phyloP scores from a whole-genome alignment of 2,329 filamentous ascomycete genomes.

The Fusarium metavorans region DNA sequence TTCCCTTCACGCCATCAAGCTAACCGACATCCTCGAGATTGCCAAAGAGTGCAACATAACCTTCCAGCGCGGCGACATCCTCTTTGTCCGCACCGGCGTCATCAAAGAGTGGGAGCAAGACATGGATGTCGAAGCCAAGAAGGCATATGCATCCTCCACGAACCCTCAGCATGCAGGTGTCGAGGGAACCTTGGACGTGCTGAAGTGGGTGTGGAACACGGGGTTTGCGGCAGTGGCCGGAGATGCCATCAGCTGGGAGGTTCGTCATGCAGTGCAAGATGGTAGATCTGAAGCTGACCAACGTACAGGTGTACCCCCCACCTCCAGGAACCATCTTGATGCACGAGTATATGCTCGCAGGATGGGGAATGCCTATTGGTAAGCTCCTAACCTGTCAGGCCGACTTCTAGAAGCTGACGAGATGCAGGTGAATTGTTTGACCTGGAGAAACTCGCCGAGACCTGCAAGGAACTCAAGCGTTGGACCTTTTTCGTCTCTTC shows the following conservation, averaged over 20 bases:
- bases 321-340: slow-evolving; percentile 28
- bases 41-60: slow-evolving; percentile 56
- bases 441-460: slow-evolving; percentile 53
- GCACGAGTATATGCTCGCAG: slow-evolving; percentile 61
- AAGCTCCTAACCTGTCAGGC: accelerated
- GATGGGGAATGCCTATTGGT: slow-evolving; percentile 59
- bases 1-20: slow-evolving; percentile 53
- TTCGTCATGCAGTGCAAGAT: slow-evolving; percentile 43
- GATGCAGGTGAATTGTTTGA: slow-evolving; percentile 52
- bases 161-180: slow-evolving; percentile 56
- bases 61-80: slow-evolving; percentile 64
- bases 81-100: slow-evolving; percentile 66
- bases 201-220: slow-evolving; percentile 70
- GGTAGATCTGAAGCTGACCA: neutral
- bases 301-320: slow-evolving; percentile 40
- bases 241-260: slow-evolving; percentile 66
- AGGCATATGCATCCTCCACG: slow-evolving; percentile 48
- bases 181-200: slow-evolving; percentile 59
- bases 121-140: slow-evolving; percentile 50
- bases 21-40: slow-evolving; percentile 46
- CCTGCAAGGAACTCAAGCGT: slow-evolving; percentile 63
- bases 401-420: neutral
- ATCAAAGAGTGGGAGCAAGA: slow-evolving; percentile 55
- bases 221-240: slow-evolving; percentile 68
- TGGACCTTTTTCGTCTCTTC: slow-evolving; percentile 64